Percentiles rank a stretch among this genome's conserved stretches.
Evolutionary conservation across 768 basidiomycete genomes (phyloP).

Genomic region (Termitomyces sp.): DNA sequence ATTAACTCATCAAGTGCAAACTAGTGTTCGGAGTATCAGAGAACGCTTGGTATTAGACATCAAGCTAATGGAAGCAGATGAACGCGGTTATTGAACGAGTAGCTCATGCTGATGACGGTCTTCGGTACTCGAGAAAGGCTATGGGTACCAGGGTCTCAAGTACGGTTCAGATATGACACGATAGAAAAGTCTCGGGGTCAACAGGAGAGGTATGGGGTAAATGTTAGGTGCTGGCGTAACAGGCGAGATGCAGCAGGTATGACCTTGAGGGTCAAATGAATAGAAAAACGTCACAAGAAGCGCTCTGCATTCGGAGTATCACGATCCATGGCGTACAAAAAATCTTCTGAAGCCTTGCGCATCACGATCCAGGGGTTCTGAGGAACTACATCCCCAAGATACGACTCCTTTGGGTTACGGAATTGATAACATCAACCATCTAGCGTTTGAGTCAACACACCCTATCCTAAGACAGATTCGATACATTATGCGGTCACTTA

Average conservation of each 20-base stretch:
- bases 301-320: background rate
- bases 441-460: too few relatives aligned
- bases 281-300: background rate
- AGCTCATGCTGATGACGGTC: background rate
- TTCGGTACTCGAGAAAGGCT: background rate
- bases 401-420: background rate
- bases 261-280: background rate
- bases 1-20: background rate
- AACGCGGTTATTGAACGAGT: background rate
- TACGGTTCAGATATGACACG: background rate
- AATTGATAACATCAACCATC: background rate
- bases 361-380: background rate
- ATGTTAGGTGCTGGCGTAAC: background rate
- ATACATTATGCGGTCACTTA: background rate
- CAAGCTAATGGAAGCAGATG: background rate
- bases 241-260: background rate
- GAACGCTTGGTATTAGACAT: background rate
- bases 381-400: background rate
- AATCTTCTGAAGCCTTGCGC: background rate
- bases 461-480: too few relatives aligned
- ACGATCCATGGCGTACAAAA: background rate
- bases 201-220: background rate
- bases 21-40: background rate
- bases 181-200: background rate
- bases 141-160: background rate